These are phyloP conservation scores for Xenosphaeropsis pyriputrescens DNA, from an alignment of 2,329 filamentous ascomycete genomes.

Conservation along the genomic window DNA sequence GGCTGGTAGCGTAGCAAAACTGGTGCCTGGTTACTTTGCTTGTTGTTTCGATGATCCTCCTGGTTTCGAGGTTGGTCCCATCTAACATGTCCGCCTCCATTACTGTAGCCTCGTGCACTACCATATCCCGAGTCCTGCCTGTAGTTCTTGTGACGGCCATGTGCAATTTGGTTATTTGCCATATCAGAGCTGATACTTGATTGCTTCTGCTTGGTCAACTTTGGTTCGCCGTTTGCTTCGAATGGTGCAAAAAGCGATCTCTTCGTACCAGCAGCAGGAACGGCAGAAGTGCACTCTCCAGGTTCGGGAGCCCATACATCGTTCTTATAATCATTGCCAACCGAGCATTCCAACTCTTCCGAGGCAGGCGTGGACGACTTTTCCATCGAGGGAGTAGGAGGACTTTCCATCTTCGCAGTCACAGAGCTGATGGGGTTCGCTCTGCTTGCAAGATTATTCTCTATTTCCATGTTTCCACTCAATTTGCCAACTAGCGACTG, in stretches of 20 bases:
- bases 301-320: conserved; percentile 18
- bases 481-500: not conserved
- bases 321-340: conserved; percentile 4
- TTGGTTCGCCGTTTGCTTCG: conserved; percentile 20
- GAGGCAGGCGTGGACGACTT: conserved; percentile 11
- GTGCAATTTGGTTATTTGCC: not conserved
- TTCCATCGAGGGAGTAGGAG: conserved; percentile 5
- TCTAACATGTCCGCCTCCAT: conserved; percentile 1
- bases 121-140: conserved; percentile 17
- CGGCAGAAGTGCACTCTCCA: conserved; percentile 11
- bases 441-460: not conserved
- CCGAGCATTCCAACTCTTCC: not conserved
- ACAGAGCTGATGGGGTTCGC: no score
- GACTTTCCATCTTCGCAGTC: conserved; percentile 1
- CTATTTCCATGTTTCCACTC: not conserved
- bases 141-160: conserved; percentile 2
- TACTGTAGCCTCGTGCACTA: conserved; percentile 13
- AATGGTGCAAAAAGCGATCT: conserved; percentile 19
- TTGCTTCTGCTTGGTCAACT: conserved; percentile 11
- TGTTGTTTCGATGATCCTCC: not conserved
- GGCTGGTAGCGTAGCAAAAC: not conserved
- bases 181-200: conserved; percentile 2
- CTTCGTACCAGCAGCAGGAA: conserved; percentile 9
- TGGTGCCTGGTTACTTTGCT: not conserved
- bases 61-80: not conserved